Base-by-base conservation (phyloP, 331 rosid species). In the Rosa hybrid region DNA sequence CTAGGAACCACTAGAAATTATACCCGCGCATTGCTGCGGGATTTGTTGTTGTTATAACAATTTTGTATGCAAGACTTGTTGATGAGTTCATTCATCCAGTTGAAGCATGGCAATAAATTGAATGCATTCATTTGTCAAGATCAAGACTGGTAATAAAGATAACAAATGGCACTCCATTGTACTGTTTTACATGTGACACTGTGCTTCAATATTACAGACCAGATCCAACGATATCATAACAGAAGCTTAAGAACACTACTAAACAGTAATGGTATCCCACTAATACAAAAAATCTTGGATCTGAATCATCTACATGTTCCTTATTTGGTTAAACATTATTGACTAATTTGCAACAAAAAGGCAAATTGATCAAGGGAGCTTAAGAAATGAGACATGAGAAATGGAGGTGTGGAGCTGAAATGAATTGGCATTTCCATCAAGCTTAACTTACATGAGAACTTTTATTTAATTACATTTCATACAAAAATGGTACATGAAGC, bases 391-490 rank as follows among this genome's bases (percentile, higher is more conserved):
- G 46, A 74, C 23, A 12, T 4, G 27, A 57, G 8, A 11, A 38
- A 51, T 30, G 45, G 42, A 49, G 57, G 14, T 0, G 21, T 10
- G 48, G 13, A 20, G 51, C 39, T 34, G 67, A 34, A 77, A 67
- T 49, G 18, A 44, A 51, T 4, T 23, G 48, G 48, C 78, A 68
- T 68, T 34, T 30, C 45, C 75, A 59, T 3, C 4, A 2, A 48
- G 23, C 75, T 49, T 44, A 20, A 9, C 50, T 53, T 30, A 42
- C 59, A 21, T 13, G 62, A 67, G 20, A 49, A 41, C 13, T 79
- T 10, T 81, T 84, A 84, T 87, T 87, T 82, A 87, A 79, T 87
- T 83, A 83, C 90, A 89, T 21, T 27, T 2, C 71, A 84, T 67
- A 34, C 73, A 81, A 69, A 77, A 78, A 75, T 65, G 71, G 71